These are phyloP conservation scores for Candida glaebosa DNA, from an alignment of 805 yeast genomes.

Conservation along the genomic window DNA sequence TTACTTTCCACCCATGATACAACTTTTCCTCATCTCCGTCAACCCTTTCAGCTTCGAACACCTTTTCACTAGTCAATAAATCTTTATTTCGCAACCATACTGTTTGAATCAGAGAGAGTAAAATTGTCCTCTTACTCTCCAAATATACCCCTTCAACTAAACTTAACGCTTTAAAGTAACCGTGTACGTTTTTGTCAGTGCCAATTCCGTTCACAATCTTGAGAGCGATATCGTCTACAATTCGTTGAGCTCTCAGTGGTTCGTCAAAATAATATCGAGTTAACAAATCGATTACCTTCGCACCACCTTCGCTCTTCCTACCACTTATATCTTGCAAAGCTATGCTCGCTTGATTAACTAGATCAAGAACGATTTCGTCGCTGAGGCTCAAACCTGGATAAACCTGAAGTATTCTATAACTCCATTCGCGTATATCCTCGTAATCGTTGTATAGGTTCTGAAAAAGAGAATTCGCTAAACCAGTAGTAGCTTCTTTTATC, in stretches of 20 bases:
- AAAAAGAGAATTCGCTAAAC: conserved; percentile 30
- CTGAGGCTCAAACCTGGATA: neutral
- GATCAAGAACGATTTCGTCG: neutral
- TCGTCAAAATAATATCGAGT: conserved; percentile 30
- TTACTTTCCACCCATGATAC: conserved; percentile 78
- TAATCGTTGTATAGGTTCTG: conserved; percentile 67
- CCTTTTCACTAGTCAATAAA: conserved; percentile 58
- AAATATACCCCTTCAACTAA: conserved; percentile 24
- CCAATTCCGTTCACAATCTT: conserved; percentile 34
- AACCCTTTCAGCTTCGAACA: conserved; percentile 32
- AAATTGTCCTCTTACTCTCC: conserved; percentile 5
- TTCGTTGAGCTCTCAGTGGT: conserved; percentile 15
- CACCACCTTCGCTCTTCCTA: conserved; percentile 77
- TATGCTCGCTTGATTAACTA: conserved; percentile 5
- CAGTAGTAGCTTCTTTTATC: conserved; percentile 10
- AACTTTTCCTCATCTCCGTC: conserved; percentile 43
- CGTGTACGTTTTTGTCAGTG: conserved; percentile 45
- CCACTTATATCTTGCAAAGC: conserved; percentile 44
- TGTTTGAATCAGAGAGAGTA: conserved; percentile 16
- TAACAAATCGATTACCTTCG: conserved; percentile 57
- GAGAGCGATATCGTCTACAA: conserved; percentile 27
- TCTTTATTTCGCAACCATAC: conserved; percentile 47
- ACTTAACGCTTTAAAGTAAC: conserved; percentile 59
- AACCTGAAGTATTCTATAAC: conserved; percentile 27
- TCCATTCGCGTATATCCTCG: conserved; percentile 65